Percentiles rank a stretch among this genome's conserved stretches.
Evolutionary conservation across 768 basidiomycete genomes (phyloP).

Genomic region (Chalciporus pseudorubinellus): DNA sequence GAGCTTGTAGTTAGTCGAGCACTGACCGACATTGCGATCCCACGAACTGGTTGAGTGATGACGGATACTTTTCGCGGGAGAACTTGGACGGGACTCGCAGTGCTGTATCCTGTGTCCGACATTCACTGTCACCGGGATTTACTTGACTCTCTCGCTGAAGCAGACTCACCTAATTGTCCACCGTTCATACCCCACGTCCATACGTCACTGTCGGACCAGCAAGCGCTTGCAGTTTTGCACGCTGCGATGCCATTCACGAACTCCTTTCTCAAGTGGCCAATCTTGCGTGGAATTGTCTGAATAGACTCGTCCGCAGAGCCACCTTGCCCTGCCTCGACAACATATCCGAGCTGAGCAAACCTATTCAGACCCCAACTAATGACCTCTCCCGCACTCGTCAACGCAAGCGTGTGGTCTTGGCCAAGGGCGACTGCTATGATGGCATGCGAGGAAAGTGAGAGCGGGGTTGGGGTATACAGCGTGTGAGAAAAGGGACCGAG

Average conservation of each 20-base stretch:
- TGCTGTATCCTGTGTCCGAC: conserved; percentile 61
- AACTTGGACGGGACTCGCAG: conserved; percentile 69
- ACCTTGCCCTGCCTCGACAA: conserved; percentile 53
- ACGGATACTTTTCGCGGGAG: conserved; percentile 80
- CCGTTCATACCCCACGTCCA: conserved; percentile 94
- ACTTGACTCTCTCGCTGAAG: not conserved
- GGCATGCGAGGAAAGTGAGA: conserved; percentile 53
- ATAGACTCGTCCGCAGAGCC: conserved; percentile 66
- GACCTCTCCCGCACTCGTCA: conserved; percentile 80
- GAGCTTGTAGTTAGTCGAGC: not conserved
- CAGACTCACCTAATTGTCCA: conserved; percentile 82
- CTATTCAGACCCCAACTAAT: conserved; percentile 90
- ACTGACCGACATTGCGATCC: conserved; percentile 72
- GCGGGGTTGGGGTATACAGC: conserved; percentile 66
- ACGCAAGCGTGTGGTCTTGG: conserved; percentile 90
- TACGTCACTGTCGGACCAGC: conserved; percentile 73
- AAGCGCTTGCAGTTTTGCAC: conserved; percentile 81
- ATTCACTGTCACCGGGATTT: not conserved
- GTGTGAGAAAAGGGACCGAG: conserved; percentile 77
- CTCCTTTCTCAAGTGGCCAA: conserved; percentile 79
- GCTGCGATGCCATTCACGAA: conserved; percentile 79
- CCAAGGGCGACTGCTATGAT: conserved; percentile 76
- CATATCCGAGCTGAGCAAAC: conserved; percentile 86
- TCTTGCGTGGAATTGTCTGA: conserved; percentile 72
- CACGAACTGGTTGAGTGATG: conserved; percentile 65